These are phyloP conservation scores for Apodospora peruviana DNA, from an alignment of 495 filamentous ascomycete genomes.

Conservation along the genomic window DNA sequence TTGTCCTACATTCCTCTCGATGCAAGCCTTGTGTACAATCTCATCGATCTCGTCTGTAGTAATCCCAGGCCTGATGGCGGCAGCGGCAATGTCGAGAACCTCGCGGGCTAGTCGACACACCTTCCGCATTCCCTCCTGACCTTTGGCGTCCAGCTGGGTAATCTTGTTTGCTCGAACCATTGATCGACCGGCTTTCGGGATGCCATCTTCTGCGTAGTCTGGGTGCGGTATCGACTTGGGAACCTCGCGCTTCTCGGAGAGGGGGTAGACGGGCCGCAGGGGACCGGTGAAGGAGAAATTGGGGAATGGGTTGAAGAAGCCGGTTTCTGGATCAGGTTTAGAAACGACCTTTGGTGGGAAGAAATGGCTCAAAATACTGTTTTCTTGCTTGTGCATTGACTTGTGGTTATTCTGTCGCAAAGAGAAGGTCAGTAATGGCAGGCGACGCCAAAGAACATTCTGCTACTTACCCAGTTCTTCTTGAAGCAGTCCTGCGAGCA, in stretches of 20 bases:
- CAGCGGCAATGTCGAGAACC: constrained; percentile 86
- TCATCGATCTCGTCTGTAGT: constrained; percentile 97
- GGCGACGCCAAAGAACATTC: neutral
- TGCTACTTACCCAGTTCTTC: constrained; percentile 79
- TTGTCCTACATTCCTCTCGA: constrained; percentile 76
- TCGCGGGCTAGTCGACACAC: constrained; percentile 86
- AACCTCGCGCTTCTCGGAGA: constrained; percentile 66
- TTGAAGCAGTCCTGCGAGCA: constrained; percentile 99
- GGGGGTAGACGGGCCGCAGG: constrained; percentile 82
- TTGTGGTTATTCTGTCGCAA: constrained; percentile 73
- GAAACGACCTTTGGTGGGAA: constrained; percentile 71
- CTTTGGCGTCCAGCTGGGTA: constrained; percentile 69
- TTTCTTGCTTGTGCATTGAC: constrained; percentile 71
- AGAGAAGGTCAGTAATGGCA: constrained; percentile 4
- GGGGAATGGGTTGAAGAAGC: constrained; percentile 85
- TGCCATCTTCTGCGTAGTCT: constrained; percentile 78
- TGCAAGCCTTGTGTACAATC: constrained; percentile 89
- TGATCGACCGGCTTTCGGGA: constrained; percentile 73
- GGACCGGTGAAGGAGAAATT: constrained; percentile 74
- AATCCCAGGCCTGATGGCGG: constrained; percentile 74
- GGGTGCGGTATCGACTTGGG: constrained; percentile 79
- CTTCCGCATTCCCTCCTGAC: constrained; percentile 82
- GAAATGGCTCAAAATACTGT: constrained; percentile 67
- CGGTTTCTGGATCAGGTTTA: constrained; percentile 86
- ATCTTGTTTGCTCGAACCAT: constrained; percentile 68